Percentiles rank a stretch among this genome's conserved stretches.
phyloP scores from a whole-genome alignment of 495 filamentous ascomycete species.

The Tuber brumale region DNA sequence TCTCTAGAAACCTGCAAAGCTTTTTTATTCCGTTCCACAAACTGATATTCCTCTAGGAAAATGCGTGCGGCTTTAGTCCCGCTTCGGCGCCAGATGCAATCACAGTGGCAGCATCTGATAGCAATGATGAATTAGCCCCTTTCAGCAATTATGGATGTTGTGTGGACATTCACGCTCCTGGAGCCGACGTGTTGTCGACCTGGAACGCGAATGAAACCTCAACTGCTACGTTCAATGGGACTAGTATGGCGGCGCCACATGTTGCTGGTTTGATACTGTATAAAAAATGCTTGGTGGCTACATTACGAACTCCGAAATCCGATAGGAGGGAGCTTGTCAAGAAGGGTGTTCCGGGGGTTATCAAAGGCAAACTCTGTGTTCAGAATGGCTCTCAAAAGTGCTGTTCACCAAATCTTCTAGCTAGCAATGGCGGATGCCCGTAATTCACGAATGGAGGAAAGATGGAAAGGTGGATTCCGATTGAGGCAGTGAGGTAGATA shows the following conservation, averaged over 20 bases:
- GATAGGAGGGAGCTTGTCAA: constrained; percentile 13
- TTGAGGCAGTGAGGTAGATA: background rate
- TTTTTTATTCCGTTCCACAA: background rate
- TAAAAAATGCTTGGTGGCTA: constrained; percentile 22
- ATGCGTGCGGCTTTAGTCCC: constrained; percentile 53
- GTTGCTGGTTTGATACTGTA: constrained; percentile 22
- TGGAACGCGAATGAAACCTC: constrained; percentile 46
- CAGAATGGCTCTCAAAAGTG: background rate
- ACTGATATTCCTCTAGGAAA: constrained; percentile 28
- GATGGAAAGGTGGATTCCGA: background rate
- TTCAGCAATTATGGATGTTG: constrained; percentile 43
- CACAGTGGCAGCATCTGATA: constrained; percentile 43
- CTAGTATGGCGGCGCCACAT: constrained; percentile 45
- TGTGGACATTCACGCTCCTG: constrained; percentile 46
- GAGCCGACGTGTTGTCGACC: constrained; percentile 41
- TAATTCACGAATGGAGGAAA: background rate
- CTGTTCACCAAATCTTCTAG: constrained; percentile 12
- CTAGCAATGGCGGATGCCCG: constrained; percentile 12
- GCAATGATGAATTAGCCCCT: constrained; percentile 28
- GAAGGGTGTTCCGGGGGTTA: background rate
- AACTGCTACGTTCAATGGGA: constrained; percentile 48
- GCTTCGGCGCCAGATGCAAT: constrained; percentile 51
- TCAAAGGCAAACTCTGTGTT: constrained; percentile 11
- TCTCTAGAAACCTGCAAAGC: background rate
- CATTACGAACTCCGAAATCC: constrained; percentile 3